Conservation (phyloP, 148 eudicot species). For the Bassia scoparia region DNA sequence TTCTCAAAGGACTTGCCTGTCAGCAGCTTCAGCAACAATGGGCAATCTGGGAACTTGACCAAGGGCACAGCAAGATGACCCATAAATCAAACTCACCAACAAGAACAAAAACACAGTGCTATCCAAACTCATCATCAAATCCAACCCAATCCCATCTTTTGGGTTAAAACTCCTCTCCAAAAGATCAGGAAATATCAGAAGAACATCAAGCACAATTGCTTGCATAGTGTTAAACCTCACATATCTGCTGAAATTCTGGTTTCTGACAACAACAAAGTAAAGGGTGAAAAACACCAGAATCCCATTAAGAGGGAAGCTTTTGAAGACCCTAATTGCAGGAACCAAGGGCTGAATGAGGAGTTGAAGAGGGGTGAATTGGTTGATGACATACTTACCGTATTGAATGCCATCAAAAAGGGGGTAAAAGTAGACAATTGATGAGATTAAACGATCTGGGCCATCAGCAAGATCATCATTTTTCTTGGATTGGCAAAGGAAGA, state of each 20-base stretch:
- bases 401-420: constrained; percentile 93
- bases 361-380: constrained; percentile 66
- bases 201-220: constrained; percentile 80
- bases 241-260: constrained; percentile 76
- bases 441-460: constrained; percentile 78
- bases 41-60: constrained; percentile 88
- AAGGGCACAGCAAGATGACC: constrained; percentile 64
- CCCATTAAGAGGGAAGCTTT: constrained; percentile 86
- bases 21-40: constrained; percentile 93
- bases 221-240: constrained; percentile 96
- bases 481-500: constrained; percentile 39
- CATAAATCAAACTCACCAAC: constrained; percentile 74
- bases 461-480: constrained; percentile 41
- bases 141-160: constrained; percentile 75
- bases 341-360: constrained; percentile 65
- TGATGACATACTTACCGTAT: constrained; percentile 68
- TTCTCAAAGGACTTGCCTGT: constrained; percentile 69
- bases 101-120: constrained; percentile 90
- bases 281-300: constrained; percentile 68
- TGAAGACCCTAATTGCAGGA: constrained; percentile 74
- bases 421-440: constrained; percentile 80
- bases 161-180: constrained; percentile 68
- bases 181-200: constrained; percentile 82
- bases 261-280: constrained; percentile 77
- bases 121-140: constrained; percentile 83